Evolutionary conservation across 768 basidiomycete species (phyloP).

Genomic region (Boletus patriciae): DNA sequence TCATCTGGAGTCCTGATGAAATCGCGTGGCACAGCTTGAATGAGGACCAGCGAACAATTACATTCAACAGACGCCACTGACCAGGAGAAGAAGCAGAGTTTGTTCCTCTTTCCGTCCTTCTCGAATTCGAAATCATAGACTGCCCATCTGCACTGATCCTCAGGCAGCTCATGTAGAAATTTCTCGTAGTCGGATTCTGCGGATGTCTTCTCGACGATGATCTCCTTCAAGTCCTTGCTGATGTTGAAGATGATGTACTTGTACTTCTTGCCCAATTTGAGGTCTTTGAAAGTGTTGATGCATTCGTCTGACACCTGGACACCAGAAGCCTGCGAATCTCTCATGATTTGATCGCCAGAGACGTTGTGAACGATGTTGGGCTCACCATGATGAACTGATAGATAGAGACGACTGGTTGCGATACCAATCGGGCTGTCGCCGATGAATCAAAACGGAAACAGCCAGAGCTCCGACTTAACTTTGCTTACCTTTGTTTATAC

Average conservation of each 20-base stretch:
- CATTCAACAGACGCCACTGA: slow-evolving; percentile 43
- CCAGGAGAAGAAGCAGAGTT: slow-evolving; percentile 86
- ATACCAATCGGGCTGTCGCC: slow-evolving; percentile 30
- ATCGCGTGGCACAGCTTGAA: not conserved
- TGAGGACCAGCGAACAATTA: not conserved
- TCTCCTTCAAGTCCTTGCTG: slow-evolving; percentile 57
- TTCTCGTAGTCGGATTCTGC: slow-evolving; percentile 55
- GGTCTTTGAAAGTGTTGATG: slow-evolving; percentile 9
- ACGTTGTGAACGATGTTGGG: not conserved
- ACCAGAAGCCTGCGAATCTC: slow-evolving; percentile 29
- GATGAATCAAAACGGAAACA: slow-evolving; percentile 13
- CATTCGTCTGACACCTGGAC: slow-evolving; percentile 57
- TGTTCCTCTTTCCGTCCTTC: slow-evolving; percentile 79
- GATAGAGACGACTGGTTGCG: slow-evolving; percentile 19
- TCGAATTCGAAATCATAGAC: slow-evolving; percentile 89
- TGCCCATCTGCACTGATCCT: slow-evolving; percentile 76
- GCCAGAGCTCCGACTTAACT: slow-evolving; percentile 28
- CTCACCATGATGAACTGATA: slow-evolving; percentile 34
- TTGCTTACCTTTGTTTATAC: not conserved
- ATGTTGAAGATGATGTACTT: slow-evolving; percentile 88
- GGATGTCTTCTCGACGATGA: slow-evolving; percentile 72
- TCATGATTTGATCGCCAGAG: not conserved
- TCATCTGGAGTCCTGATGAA: slow-evolving; percentile 79
- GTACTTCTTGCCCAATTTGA: slow-evolving; percentile 48
- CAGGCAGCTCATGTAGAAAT: slow-evolving; percentile 74